Evolutionary conservation across 2,329 filamentous ascomycete genomes (phyloP), one percentile per base, ranked within the genome.

Genomic region (Paradendryphiella salina): DNA sequence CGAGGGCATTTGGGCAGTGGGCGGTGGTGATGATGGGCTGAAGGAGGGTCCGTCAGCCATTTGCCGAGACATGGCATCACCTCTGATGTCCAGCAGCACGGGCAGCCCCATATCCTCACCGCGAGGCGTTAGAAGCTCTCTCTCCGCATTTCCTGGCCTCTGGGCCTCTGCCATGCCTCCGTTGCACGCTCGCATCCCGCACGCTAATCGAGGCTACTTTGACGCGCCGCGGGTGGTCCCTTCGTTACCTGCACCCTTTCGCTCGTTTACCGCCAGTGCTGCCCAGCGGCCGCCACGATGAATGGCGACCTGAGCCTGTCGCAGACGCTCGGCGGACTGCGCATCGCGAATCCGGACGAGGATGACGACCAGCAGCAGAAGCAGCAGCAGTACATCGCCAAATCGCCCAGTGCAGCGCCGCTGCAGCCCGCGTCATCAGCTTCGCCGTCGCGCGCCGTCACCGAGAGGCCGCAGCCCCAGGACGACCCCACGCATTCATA

Each of bases 291-390:
- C 57, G 58, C 61, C 64, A 69, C 71, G 74, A 96, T 96, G 91
- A 90, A 91, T 78, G 90, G 89, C 75, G 91, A 96, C 79, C 79
- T 96, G 73, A 96, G 89, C 76, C 85, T 97, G 62, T 94, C 91
- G 70, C 89, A 92, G 78, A 90, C 90, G 69, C 82, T 97, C 69
- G 94, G 94, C 69, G 93, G 93, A 67, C 80, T 99, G 75, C 90
- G 93, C 73, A 97, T 99, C 74, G 93, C 94, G 66, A 99, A 97
- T 75, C 93, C 93, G 47, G 92, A 96, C 77, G 85, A 94, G 76
- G 81, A 83, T 54, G 78, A 78, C 54, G 34, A 36, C 8, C 38
- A 33, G 5, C 9, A 33, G 31, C 31, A 33, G n/a, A 4, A 28
- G 10, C 29, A 14, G 17, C 17, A 10, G 5, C 39, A 42, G 39